Conservation (phyloP, 2,329 filamentous ascomycete genomes). For the Aspergillus sp. region DNA sequence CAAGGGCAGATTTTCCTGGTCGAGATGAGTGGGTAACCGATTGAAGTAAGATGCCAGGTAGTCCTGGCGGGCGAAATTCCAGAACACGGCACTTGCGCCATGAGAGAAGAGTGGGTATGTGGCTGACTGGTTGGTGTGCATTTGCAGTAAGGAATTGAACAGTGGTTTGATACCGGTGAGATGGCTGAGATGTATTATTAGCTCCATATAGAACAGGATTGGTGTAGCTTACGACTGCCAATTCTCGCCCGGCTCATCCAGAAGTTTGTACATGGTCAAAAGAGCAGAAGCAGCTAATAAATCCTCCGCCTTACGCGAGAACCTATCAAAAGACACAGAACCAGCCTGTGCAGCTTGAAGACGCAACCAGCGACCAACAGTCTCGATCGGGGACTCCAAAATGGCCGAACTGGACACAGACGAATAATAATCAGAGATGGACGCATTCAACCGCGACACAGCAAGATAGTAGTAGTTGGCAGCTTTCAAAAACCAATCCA, state of each 20-base stretch:
- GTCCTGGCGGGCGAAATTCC: conserved; percentile 61
- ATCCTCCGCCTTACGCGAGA: conserved; percentile 50
- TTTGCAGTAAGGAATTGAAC: conserved; percentile 43
- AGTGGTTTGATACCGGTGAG: conserved; percentile 57
- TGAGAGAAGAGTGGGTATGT: conserved; percentile 37
- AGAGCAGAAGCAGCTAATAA: conserved; percentile 58
- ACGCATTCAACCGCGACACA: conserved; percentile 45
- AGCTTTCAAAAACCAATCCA: conserved; percentile 58
- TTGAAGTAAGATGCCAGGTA: conserved; percentile 59
- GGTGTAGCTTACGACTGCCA: conserved; percentile 46
- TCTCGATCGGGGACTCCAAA: conserved; percentile 26
- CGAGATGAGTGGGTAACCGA: conserved; percentile 52
- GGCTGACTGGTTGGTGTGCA: conserved; percentile 10
- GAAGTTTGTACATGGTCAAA: conserved; percentile 58
- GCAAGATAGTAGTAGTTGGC: conserved; percentile 58
- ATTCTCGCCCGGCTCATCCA: conserved; percentile 56
- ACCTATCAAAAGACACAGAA: conserved; percentile 4
- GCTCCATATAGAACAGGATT: background rate
- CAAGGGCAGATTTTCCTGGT: conserved; percentile 52
- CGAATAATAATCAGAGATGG: conserved; percentile 27
- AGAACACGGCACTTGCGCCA: conserved; percentile 55
- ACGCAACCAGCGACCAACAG: conserved; percentile 19
- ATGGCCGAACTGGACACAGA: conserved; percentile 25
- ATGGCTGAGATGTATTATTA: conserved; percentile 38
- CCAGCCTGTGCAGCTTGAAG: conserved; percentile 9